phyloP scores from a whole-genome alignment of 345 rosid genomes.

The Citrus trifoliata region DNA sequence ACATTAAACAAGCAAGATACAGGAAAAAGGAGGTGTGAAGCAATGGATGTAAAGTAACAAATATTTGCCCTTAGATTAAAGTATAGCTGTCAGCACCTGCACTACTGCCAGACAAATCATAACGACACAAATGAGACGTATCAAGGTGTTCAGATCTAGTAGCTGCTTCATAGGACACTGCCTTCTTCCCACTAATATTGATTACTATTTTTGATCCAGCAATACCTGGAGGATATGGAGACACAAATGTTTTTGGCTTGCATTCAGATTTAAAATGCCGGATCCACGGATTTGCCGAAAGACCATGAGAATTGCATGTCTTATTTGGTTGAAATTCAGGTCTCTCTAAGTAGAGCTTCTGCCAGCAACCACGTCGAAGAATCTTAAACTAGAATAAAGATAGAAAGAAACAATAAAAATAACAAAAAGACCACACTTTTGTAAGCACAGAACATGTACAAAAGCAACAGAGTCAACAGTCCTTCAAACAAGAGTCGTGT shows the following conservation, averaged over 20 bases:
- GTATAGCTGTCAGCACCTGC: conserved; percentile 34
- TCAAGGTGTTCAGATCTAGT: conserved; percentile 20
- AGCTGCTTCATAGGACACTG: conserved; percentile 27
- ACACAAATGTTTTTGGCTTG: conserved; percentile 12
- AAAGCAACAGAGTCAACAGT: neutral
- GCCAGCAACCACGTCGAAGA: conserved; percentile 66
- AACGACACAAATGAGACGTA: conserved; percentile 15
- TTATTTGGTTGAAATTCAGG: conserved; percentile 33
- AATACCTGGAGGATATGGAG: conserved; percentile 13
- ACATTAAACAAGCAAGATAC: neutral
- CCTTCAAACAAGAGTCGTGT: conserved; percentile 2
- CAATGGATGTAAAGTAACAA: neutral
- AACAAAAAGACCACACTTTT: neutral
- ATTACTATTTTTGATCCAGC: conserved; percentile 21
- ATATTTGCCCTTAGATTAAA: neutral
- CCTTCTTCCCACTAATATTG: conserved; percentile 34
- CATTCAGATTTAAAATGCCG: conserved; percentile 46
- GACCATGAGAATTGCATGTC: conserved; percentile 19
- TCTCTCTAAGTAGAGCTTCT: conserved; percentile 51
- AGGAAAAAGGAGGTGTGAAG: neutral
- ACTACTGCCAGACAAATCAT: conserved; percentile 27
- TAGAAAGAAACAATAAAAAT: conserved; percentile 4
- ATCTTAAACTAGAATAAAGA: conserved; percentile 57
- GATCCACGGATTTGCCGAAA: conserved; percentile 64
- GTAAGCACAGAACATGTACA: neutral